Base-by-base conservation (phyloP, 306 rosid genomes). In the Clitoria ternatea region DNA sequence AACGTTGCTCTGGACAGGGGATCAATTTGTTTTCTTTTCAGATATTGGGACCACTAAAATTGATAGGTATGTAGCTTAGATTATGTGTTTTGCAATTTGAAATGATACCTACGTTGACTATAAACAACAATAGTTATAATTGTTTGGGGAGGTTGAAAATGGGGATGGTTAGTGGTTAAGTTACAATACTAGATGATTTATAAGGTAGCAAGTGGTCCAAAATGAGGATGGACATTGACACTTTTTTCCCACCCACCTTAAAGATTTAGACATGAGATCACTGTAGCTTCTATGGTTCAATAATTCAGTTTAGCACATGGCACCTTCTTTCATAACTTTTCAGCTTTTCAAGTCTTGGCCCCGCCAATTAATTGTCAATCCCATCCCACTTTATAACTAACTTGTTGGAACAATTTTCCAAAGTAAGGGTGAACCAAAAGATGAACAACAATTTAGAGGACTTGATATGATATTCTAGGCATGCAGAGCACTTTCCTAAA, bases 301-400 rank as follows among this genome's bases (percentile, higher is more conserved):
- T 92, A 81, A 86, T 92, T 87, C 72, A 86, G 78, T 12, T 62
- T 11, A 66, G 81, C 96, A 88, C 92, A 89, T 87, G 66, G 89
- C 86, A 73, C 61, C 78, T 47, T 47, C 66, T 61, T 47, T 48
- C 2, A 15, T 37, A 77, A 55, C 76, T 72, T 61, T 66, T 79
- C 76, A 54, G 49, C 79, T 83, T 83, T 77, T 49, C 59, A 44
- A 80, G 7, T 61, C 45, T 66, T 73, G 76, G 79, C 20, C 86
- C 92, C 75, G 20, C 82, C 39, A 66, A 70, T 78, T 71, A 20
- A 65, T 78, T 78, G 54, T 45, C 83, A 78, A 78, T 81, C 78
- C 27, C 33, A 77, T 72, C 79, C 24, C 4, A 79, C 75, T 78
- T 74, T 60, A 39, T 80, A 82, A 70, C 86, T 77, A 83, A 79